Evolutionary conservation across 2,329 filamentous ascomycete species (phyloP).

Genomic region (Rosellinia necatrix): DNA sequence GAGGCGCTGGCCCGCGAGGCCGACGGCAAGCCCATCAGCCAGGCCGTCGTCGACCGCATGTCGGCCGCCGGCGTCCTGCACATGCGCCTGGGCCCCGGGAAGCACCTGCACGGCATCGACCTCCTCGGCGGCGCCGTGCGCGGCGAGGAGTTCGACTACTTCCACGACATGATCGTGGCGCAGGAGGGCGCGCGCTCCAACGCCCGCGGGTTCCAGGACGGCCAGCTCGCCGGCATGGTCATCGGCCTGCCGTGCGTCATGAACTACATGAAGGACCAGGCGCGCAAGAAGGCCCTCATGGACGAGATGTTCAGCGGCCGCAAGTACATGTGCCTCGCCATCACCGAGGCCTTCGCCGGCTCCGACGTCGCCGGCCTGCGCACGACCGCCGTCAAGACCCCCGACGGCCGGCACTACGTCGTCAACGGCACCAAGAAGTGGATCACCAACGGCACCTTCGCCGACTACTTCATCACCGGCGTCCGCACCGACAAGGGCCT

Average conservation of each 20-base stretch:
- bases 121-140: conserved; percentile 72
- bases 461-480: conserved; percentile 82
- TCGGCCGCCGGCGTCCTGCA: conserved; percentile 73
- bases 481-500: conserved; percentile 81
- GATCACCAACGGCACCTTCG: conserved; percentile 82
- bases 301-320: conserved; percentile 76
- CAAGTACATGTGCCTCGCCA: conserved; percentile 88
- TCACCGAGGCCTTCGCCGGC: conserved; percentile 87
- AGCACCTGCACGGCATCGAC: conserved; percentile 74
- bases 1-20: conserved; percentile 78
- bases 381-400: conserved; percentile 77
- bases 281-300: conserved; percentile 68
- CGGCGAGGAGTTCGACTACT: conserved; percentile 84
- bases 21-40: conserved; percentile 71
- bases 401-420: conserved; percentile 74
- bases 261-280: conserved; percentile 73
- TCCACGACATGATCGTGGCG: conserved; percentile 77
- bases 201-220: conserved; percentile 82
- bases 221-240: conserved; percentile 84
- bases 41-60: conserved; percentile 78
- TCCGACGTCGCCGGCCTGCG: conserved; percentile 79
- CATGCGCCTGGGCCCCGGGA: conserved; percentile 82
- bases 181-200: conserved; percentile 76
- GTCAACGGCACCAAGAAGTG: conserved; percentile 81
- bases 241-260: conserved; percentile 80